These are phyloP conservation scores for Leccinum imitatum DNA, from an alignment of 768 basidiomycete species.

Conservation along the genomic window DNA sequence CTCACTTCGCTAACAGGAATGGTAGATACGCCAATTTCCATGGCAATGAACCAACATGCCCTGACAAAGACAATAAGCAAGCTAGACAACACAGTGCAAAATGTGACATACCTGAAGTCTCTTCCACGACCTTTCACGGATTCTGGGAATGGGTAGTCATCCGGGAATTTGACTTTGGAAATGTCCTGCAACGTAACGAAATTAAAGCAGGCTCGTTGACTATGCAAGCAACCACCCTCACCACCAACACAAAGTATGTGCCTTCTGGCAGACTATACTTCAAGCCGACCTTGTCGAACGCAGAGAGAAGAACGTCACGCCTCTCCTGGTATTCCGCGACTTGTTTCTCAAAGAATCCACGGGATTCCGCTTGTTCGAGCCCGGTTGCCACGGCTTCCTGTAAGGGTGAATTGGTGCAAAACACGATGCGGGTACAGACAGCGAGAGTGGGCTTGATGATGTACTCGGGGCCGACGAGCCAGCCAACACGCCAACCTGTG, in stretches of 20 bases:
- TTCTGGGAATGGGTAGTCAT: conserved; percentile 79
- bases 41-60: conserved; percentile 94
- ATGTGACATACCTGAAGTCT: conserved; percentile 70
- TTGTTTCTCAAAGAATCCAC: conserved; percentile 78
- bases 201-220: background rate
- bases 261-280: conserved; percentile 89
- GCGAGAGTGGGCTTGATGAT: conserved; percentile 87
- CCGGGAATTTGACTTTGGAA: conserved; percentile 73
- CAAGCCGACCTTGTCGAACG: conserved; percentile 82
- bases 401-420: conserved; percentile 91
- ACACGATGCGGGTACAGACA: conserved; percentile 91
- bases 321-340: conserved; percentile 77
- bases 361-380: conserved; percentile 72
- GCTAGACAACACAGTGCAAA: background rate
- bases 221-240: conserved; percentile 35
- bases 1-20: conserved; percentile 94
- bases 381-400: conserved; percentile 94
- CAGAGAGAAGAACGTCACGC: conserved; percentile 66
- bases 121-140: conserved; percentile 75
- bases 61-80: conserved; percentile 38
- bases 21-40: conserved; percentile 86
- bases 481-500: conserved; percentile 97
- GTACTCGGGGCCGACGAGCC: conserved; percentile 84
- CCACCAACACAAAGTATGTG: conserved; percentile 86
- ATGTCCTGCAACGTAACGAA: conserved; percentile 55